Percentiles rank a stretch among this genome's conserved stretches.
phyloP scores from a whole-genome alignment of 2,329 filamentous ascomycete genomes.

The Penicillium expansum region DNA sequence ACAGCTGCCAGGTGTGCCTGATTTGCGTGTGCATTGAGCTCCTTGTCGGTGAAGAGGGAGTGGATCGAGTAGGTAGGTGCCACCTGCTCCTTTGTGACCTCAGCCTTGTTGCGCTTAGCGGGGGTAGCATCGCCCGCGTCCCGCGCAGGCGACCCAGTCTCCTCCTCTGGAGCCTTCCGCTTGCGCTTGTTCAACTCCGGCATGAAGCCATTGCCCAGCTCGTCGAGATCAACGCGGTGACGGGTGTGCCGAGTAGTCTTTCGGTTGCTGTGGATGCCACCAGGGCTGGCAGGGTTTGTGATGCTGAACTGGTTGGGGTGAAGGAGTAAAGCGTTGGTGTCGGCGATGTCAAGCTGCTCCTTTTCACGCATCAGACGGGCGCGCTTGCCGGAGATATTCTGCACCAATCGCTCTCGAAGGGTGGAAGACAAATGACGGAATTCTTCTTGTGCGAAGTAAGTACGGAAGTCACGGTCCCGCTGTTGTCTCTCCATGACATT shows the following conservation, averaged over 20 bases:
- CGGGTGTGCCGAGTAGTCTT: slow-evolving; percentile 64
- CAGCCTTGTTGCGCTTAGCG: slow-evolving; percentile 54
- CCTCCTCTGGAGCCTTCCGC: slow-evolving; percentile 58
- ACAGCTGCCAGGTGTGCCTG: slow-evolving; percentile 59
- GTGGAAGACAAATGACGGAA: slow-evolving; percentile 58
- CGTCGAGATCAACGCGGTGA: slow-evolving; percentile 55
- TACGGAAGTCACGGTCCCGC: slow-evolving; percentile 57
- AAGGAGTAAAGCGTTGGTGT: slow-evolving; percentile 63
- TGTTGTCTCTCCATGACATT: slow-evolving; percentile 55
- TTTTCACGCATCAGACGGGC: slow-evolving; percentile 61
- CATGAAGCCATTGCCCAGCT: slow-evolving; percentile 48
- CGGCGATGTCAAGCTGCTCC: slow-evolving; percentile 64
- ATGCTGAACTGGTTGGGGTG: slow-evolving; percentile 66
- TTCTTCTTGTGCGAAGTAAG: slow-evolving; percentile 62
- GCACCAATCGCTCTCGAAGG: slow-evolving; percentile 60
- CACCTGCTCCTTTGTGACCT: slow-evolving; percentile 56
- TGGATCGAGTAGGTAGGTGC: slow-evolving; percentile 61
- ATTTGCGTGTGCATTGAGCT: slow-evolving; percentile 61
- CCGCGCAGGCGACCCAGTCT: slow-evolving; percentile 57
- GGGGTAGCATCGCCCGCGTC: slow-evolving; percentile 47
- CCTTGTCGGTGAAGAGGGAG: slow-evolving; percentile 66
- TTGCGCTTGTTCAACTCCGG: slow-evolving; percentile 56
- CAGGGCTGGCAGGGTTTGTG: slow-evolving; percentile 61
- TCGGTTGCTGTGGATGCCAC: slow-evolving; percentile 58
- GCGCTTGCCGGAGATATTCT: slow-evolving; percentile 57